phyloP scores from a whole-genome alignment of 139 green algal species.

The Pseudopediastrum boryanum region DNA sequence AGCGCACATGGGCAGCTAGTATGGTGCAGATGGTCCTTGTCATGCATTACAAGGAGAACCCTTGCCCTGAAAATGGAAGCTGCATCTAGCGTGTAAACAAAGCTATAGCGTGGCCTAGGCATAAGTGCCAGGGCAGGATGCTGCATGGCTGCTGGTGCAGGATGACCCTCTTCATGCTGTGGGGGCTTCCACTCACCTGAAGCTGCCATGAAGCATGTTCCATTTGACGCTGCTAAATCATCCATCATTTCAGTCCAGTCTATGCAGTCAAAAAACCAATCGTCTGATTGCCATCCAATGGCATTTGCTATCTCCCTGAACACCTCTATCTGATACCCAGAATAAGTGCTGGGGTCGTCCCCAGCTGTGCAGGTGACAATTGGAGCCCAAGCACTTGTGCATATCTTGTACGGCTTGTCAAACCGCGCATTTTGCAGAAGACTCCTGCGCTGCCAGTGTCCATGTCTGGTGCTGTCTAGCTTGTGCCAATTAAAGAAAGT shows the following conservation, averaged over 20 bases:
- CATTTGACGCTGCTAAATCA: not conserved
- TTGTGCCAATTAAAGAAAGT: too few species aligned
- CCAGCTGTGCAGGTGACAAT: slow-evolving; percentile 19
- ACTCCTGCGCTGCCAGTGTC: too few species aligned
- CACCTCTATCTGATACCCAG: slow-evolving; percentile 25
- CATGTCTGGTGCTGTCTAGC: too few species aligned
- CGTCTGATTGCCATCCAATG: slow-evolving; percentile 5
- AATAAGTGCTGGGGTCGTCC: not conserved
- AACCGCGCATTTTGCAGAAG: too few species aligned
- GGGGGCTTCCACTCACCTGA: slow-evolving; percentile 21
- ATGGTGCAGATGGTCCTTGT: too few species aligned
- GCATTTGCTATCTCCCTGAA: slow-evolving; percentile 17
- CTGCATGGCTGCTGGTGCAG: too few species aligned
- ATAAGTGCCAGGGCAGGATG: too few species aligned
- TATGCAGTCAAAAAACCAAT: slow-evolving; percentile 33
- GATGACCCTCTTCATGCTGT: too few species aligned
- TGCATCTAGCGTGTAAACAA: too few species aligned
- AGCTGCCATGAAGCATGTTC: slow-evolving; percentile 19
- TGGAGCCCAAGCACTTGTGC: slow-evolving; percentile 17
- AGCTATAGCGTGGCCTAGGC: too few species aligned
- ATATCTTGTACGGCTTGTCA: slow-evolving; percentile 18
- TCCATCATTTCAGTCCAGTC: slow-evolving; percentile 31
- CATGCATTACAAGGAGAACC: too few species aligned
- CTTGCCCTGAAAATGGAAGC: not conserved
- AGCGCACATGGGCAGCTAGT: too few species aligned